Percentiles rank a stretch among this genome's conserved stretches.
Evolutionary conservation across 805 yeast species (phyloP).

Genomic region (Wickerhamomyces chambardii): DNA sequence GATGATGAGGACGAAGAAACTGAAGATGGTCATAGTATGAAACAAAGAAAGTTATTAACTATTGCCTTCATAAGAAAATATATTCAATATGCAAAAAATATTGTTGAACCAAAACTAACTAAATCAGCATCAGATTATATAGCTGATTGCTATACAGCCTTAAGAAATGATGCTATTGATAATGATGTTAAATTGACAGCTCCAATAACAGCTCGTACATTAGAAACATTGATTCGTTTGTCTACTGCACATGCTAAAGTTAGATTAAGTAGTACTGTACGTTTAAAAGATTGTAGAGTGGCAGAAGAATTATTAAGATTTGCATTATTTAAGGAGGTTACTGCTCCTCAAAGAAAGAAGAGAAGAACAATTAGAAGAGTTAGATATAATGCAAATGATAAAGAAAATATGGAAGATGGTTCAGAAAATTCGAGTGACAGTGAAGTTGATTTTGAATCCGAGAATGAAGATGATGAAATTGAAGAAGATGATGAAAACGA

Average conservation of each 20-base stretch:
- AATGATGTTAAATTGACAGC: conserved; percentile 70
- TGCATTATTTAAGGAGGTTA: conserved; percentile 75
- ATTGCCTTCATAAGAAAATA: conserved; percentile 87
- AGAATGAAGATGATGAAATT: conserved; percentile 17
- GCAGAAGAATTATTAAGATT: conserved; percentile 82
- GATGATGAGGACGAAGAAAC: neutral
- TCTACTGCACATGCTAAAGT: conserved; percentile 96
- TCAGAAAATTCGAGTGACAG: too few species aligned
- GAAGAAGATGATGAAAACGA: conserved; percentile 18
- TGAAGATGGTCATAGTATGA: conserved; percentile 20
- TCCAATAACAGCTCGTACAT: conserved; percentile 96
- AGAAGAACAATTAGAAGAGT: conserved; percentile 15
- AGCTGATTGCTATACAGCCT: conserved; percentile 67
- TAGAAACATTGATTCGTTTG: conserved; percentile 90
- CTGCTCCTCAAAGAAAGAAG: conserved; percentile 25
- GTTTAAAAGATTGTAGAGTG: conserved; percentile 67
- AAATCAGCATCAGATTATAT: conserved; percentile 72
- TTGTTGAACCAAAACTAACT: conserved; percentile 75
- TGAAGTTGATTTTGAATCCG: conserved; percentile 7
- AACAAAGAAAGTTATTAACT: conserved; percentile 44
- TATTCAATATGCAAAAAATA: conserved; percentile 86
- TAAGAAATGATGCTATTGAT: conserved; percentile 66
- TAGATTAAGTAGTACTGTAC: conserved; percentile 71
- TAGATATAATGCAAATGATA: conserved; percentile 25
- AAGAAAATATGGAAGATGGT: too few species aligned